phyloP scores from a whole-genome alignment of 495 filamentous ascomycete species.

The Haplographium delicatum region DNA sequence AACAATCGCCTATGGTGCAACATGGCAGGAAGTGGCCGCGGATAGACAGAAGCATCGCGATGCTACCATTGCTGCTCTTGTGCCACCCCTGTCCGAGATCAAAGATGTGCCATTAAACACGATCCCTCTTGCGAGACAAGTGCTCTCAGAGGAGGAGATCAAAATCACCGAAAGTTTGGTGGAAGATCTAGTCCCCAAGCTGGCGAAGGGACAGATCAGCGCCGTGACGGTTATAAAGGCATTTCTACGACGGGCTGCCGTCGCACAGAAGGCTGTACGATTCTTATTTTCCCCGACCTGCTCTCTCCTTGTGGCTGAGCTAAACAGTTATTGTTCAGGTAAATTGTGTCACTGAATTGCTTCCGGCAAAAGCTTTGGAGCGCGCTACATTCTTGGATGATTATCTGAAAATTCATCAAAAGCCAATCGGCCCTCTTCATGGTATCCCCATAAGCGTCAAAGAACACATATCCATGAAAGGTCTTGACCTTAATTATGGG shows the following conservation, averaged over 20 bases:
- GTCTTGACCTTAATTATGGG: constrained; percentile 42
- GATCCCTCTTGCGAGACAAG: constrained; percentile 32
- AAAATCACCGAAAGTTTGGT: constrained; percentile 45
- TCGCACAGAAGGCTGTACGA: constrained; percentile 51
- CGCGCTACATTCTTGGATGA: constrained; percentile 55
- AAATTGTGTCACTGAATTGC: constrained; percentile 61
- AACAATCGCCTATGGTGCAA: constrained; percentile 32
- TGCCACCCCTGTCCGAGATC: constrained; percentile 25
- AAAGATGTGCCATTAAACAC: constrained; percentile 37
- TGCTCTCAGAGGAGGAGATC: constrained; percentile 43
- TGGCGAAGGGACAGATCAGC: constrained; percentile 40
- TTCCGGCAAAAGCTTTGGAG: constrained; percentile 54
- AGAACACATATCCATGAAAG: constrained; percentile 57
- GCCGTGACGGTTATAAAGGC: constrained; percentile 46
- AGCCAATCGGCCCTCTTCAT: constrained; percentile 56
- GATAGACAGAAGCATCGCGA: constrained; percentile 40
- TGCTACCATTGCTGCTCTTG: constrained; percentile 34
- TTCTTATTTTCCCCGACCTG: constrained; percentile 9
- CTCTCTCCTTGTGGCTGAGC: constrained; percentile 11
- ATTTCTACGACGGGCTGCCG: constrained; percentile 53
- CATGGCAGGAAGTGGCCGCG: constrained; percentile 43
- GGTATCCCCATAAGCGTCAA: constrained; percentile 66
- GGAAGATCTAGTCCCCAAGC: constrained; percentile 35
- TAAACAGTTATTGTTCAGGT: constrained; percentile 26
- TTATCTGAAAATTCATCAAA: constrained; percentile 41